Evolutionary conservation across 2,329 filamentous ascomycete species (phyloP), one percentile per base, ranked within the genome.

Genomic region (Alternaria alternata): DNA sequence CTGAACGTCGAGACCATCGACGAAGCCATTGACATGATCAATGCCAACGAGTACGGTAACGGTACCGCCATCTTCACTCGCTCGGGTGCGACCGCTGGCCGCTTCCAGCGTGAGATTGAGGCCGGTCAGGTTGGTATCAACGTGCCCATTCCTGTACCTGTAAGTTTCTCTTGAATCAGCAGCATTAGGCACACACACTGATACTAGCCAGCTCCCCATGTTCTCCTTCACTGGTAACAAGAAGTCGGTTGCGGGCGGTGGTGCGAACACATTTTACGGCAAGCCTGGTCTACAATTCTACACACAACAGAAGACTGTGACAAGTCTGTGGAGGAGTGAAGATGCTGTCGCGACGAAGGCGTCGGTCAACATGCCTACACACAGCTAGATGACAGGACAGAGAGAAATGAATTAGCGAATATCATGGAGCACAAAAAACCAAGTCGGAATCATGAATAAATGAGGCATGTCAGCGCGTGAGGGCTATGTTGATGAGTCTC

Each of bases 251-350:
- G 95, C 95, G 0, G 95, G 94, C 55, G 94, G 94, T 53, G 94
- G 95, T 62, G 91, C 92, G 38, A 96, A 88, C 82, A 96, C 93
- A 16, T 98, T 99, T 79, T 99, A 99, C 81, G 95, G 95, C 68
- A 91, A 92, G 80, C 92, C 93, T 0, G 95, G 94, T 24, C 81
- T 99, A 77, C 89, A 91, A 76, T 99, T 99, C 78, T 98, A 96
- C 81, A 99, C 95, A 3, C 95, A 98, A 82, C 87, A 91, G 76
- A 98, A 99, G 91, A 99, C 95, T 3, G 95, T 99, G 49, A 99
- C 95, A 54, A 90, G 92, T 68, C 82, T 96, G 77, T 99, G 95
- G 95, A 88, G 88, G 74, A 88, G 87, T 62, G 89, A 94, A 74
- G 94, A 97, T 81, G 94, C 93, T 1, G 86, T 95, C 49, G 89